These are phyloP conservation scores for Madurella mycetomatis DNA, from an alignment of 2,329 filamentous ascomycete species.

Conservation along the genomic window DNA sequence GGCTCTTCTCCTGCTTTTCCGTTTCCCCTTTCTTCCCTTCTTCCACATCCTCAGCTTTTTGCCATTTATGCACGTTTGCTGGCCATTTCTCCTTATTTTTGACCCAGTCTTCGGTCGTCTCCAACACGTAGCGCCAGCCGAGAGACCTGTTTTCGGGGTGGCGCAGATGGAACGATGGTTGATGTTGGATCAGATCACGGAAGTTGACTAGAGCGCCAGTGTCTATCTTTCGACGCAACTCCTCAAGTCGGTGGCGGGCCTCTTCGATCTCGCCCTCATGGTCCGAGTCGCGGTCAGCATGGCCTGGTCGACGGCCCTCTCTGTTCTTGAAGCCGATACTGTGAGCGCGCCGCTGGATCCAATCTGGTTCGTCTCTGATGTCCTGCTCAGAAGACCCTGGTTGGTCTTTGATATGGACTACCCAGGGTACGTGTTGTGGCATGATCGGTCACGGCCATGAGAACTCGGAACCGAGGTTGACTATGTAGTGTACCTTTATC, in stretches of 20 bases:
- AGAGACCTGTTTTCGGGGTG: constrained; percentile 40
- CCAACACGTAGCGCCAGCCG: constrained; percentile 47
- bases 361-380: constrained; percentile 9
- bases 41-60: constrained; percentile 30
- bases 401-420: constrained; percentile 10
- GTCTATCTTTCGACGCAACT: not conserved
- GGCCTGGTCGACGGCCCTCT: constrained; percentile 7
- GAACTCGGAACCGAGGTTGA: not conserved
- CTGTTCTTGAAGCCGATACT: constrained; percentile 13
- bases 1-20: constrained; percentile 9
- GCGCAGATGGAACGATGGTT: constrained; percentile 40
- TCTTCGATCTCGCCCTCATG: constrained; percentile 9
- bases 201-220: constrained; percentile 15
- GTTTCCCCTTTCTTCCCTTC: constrained; percentile 28
- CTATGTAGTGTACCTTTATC: not conserved
- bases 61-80: constrained; percentile 37
- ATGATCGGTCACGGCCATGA: not conserved
- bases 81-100: constrained; percentile 47
- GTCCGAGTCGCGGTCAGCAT: constrained; percentile 1
- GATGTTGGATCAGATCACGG: constrained; percentile 14
- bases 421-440: constrained; percentile 7
- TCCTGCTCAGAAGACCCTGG: constrained; percentile 14
- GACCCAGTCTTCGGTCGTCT: constrained; percentile 45
- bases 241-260: constrained; percentile 2
- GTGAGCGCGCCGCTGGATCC: constrained; percentile 6